Evolutionary conservation across 2,329 filamentous ascomycete genomes (phyloP), one percentile per base, ranked within the genome.

Genomic region (Fusarium burgessii): DNA sequence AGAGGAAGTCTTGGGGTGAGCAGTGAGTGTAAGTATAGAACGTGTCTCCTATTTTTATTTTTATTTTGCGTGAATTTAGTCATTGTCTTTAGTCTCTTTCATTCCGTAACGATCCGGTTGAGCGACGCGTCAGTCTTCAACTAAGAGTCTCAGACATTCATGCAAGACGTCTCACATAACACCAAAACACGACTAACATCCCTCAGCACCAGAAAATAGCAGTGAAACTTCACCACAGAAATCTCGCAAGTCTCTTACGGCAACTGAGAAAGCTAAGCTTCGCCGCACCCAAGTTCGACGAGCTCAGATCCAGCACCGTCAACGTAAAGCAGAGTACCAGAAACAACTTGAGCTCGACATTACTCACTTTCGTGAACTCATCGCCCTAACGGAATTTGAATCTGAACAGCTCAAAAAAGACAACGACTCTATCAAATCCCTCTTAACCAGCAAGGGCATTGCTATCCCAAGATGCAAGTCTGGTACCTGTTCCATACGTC

Each of bases 271-370:
- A 75, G 79, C 84, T 25, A 81, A 84, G 72, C 66, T 80, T 18
- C 84, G 87, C 7, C 83, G 87, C 1, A 83, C 83, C 6, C 87
- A 89, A 68, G 86, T 89, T 55, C 79, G 86, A 5, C 82, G 81
- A 25, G 87, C 87, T 4, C 87, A 89, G 80, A 83, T 84, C 40
- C 83, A 87, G 74, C 87, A 89, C 71, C 85, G 87, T 18, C 84
- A 86, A 76, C 85, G 87, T 73, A 88, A 88, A 73, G 85, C 84
- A 54, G 84, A 88, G 75, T 87, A 89, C 74, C 82, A 85, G 68
- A 84, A 83, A 73, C 80, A 88, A 78, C 83, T 89, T 33, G 87
- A 89, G 79, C 78, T 83, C 65, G 86, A 88, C 71, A 78, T 86
- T 20, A 79, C 81, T 17, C 80, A 81, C 67, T 81, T 87, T 59